Conservation (phyloP, 2,329 filamentous ascomycete genomes). For the Pseudogymnoascus sp. region DNA sequence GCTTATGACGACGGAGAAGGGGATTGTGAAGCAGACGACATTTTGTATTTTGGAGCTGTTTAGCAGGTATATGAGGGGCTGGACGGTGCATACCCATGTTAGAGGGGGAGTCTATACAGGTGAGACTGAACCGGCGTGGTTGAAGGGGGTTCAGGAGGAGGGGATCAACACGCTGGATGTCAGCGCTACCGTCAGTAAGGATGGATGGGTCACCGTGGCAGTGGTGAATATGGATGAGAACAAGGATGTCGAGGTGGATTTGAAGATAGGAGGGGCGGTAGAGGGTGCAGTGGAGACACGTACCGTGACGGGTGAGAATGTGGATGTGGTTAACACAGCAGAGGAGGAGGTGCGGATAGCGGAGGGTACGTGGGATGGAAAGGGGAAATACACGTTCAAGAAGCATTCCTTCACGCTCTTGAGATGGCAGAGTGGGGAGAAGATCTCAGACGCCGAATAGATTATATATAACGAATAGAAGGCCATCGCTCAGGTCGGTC, state of each 20-base stretch:
- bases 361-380: slow-evolving; percentile 55
- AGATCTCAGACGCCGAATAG: slow-evolving; percentile 15
- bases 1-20: slow-evolving; percentile 51
- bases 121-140: slow-evolving; percentile 56
- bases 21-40: slow-evolving; percentile 53
- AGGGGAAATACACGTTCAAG: slow-evolving; percentile 54
- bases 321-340: slow-evolving; percentile 53
- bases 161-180: slow-evolving; percentile 61
- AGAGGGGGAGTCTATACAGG: slow-evolving; percentile 56
- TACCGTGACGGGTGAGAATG: slow-evolving; percentile 49
- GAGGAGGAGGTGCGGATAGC: slow-evolving; percentile 52
- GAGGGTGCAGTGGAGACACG: slow-evolving; percentile 49
- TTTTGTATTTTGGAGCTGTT: slow-evolving; percentile 57
- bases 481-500: not conserved
- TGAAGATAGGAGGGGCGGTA: slow-evolving; percentile 42
- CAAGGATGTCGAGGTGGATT: slow-evolving; percentile 47
- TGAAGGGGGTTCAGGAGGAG: slow-evolving; percentile 54
- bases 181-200: slow-evolving; percentile 49
- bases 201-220: slow-evolving; percentile 54
- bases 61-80: slow-evolving; percentile 63
- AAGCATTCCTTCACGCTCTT: slow-evolving; percentile 65
- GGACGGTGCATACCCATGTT: slow-evolving; percentile 58
- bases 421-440: slow-evolving; percentile 34
- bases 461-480: slow-evolving; percentile 5
- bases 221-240: slow-evolving; percentile 65